Conservation (phyloP, 2,329 filamentous ascomycete species). For the Fusarium oligoseptatum region DNA sequence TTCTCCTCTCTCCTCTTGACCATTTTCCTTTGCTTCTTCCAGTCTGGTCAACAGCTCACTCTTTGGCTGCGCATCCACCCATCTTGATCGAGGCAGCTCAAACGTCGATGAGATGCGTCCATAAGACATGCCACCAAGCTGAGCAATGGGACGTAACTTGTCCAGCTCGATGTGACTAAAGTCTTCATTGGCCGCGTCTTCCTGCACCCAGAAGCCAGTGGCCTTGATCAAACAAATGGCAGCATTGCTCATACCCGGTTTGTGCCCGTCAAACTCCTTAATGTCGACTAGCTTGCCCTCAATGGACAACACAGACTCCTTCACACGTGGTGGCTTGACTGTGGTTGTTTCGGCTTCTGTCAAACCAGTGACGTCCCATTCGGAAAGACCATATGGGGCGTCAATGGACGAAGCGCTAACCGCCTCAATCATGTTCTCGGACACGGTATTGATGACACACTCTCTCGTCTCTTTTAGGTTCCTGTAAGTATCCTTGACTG, state of each 20-base stretch:
- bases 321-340: background rate
- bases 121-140: slow-evolving; percentile 1
- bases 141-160: background rate
- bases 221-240: background rate
- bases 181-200: background rate
- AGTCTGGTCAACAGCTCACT: background rate
- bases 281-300: background rate
- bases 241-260: background rate
- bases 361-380: background rate
- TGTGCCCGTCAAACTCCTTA: background rate
- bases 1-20: background rate
- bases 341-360: background rate
- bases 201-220: background rate
- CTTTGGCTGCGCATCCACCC: background rate
- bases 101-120: background rate
- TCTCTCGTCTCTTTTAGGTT: slow-evolving; percentile 79
- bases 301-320: background rate
- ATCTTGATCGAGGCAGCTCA: background rate
- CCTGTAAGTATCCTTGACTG: slow-evolving; percentile 80
- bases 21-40: background rate
- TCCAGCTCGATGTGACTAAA: background rate
- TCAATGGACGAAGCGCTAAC: slow-evolving; percentile 82
- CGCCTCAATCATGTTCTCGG: slow-evolving; percentile 83
- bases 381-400: slow-evolving; percentile 70
- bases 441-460: slow-evolving; percentile 85